Evolutionary conservation across 2,329 filamentous ascomycete genomes (phyloP), one percentile per base, ranked within the genome.

Genomic region (Hypoxylon sp.): DNA sequence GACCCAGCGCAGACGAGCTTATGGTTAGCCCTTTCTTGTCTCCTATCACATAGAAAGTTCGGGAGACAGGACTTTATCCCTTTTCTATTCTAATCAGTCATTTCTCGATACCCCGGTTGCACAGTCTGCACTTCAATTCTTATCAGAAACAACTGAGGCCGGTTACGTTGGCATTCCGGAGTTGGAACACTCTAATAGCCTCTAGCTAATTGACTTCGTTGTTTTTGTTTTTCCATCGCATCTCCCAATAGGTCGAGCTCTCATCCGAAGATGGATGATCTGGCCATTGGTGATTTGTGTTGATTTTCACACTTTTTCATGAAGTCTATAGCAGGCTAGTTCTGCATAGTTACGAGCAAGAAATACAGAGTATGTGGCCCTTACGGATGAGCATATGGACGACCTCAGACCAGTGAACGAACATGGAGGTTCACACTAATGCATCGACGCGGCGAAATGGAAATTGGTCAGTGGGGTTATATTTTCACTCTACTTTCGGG

Each of bases 1-100:
- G 95, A 69, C 95, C 95, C 3, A 96, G 89, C 72, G 95, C 95
- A 11, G 94, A 97, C 73, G 94, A 98, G 73, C 80, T 99, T 70
- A 87, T 97, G 78, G 85, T 89, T 58, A 94, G 91, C 79, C 86
- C 89, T 34, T 98, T 98, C 80, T 82, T 96, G 76, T 87, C 88
- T 59, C 89, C 91, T 62, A 90, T 90, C 75, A 87, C 87, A 65
- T 89, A 73, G 43, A 17, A 13, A 13, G 41, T 46, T 2, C 19
- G 34, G 37, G 56, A 48, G 32, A 30, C 15, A 28, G n/a, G 2
- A 4, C 4, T 24, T 24, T 26, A 11, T 53, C 46, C 39, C 3
- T n/a, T 52, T 59, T 48, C 30, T 7, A 10, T 58, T 59, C 43
- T 10, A 53, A 51, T 19, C 28, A 41, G 37, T 59, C 51, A 22